Base-by-base conservation (phyloP, 2,329 filamentous ascomycete species). In the Diaporthe sp. region DNA sequence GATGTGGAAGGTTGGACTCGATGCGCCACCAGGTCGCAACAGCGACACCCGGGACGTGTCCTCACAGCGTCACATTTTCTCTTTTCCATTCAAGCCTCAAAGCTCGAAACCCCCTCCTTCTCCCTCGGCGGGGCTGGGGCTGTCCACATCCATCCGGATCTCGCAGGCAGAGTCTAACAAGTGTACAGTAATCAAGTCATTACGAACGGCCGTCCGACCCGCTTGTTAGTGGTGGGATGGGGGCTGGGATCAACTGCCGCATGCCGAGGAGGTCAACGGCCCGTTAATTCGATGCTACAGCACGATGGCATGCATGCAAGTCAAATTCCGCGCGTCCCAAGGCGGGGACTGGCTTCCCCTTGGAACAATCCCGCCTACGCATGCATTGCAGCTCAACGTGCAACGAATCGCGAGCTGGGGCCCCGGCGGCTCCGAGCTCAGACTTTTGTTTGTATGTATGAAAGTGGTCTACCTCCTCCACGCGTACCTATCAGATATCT, bases 201-300 rank as follows among this genome's bases (percentile, higher is more conserved):
- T 3, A 13, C 57, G 25, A 22, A 49, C 25, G 7, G 42, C 25
- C 42, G 28, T 49, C 61, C 19, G 19, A 49, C 42, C 28, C 28
- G 61, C 44, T 13, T 22, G 42, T 15, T 31, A 7, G 28, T 37
- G 42, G 62, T 49, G 39, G 34, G 37, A 61, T n/a, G 61, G 42
- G 61, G 62, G 62, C 62, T 51, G 22, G 39, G 31, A 39, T 51
- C 62, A 68, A 68, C 62, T 68, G 62, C 62, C 62, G 44, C 62
- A 68, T 51, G 62, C 62, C 44, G 62, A 68, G 46, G 62, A 51
- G 62, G 31, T 12, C 62, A 68, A 68, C 62, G 62, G 62, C 19
- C 62, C 62, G 62, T 68, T 37, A 68, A 53, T 37, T 68, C 31
- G 62, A 68, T 68, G 62, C 62, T 68, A 68, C 62, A n/a, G 12